A percentile compares a stretch with the other conserved stretches of the same genome.
Conservation (phyloP, 768 basidiomycete genomes). For the Gloeophyllum trabeum region DNA sequence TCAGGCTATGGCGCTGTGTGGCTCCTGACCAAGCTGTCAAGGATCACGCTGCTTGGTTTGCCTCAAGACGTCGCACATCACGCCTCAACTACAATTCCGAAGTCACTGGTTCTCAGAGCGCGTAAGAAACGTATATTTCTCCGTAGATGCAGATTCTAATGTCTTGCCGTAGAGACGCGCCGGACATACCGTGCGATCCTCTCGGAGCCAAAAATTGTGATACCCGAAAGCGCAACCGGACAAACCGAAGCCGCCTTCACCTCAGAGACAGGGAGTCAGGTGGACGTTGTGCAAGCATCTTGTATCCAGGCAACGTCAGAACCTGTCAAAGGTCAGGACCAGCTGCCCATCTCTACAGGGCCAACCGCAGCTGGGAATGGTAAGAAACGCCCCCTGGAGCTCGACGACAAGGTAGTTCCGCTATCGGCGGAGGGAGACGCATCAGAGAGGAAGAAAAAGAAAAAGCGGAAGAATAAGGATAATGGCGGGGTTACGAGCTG, state of each 20-base stretch:
- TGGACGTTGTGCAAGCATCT: neutral
- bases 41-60: constrained; percentile 56
- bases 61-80: constrained; percentile 59
- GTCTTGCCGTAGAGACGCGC: constrained; percentile 53
- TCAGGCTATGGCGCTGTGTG: neutral
- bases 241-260: neutral
- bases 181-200: constrained; percentile 72
- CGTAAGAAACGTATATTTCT: constrained; percentile 38
- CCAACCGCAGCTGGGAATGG: neutral
- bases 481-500: too few relatives aligned
- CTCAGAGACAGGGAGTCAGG: neutral
- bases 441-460: neutral
- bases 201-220: constrained; percentile 60
- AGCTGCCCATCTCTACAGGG: neutral
- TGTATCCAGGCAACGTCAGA: neutral
- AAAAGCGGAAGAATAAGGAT: neutral
- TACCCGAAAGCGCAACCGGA: constrained; percentile 23
- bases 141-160: too few relatives aligned
- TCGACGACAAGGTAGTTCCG: neutral
- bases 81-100: constrained; percentile 46
- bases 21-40: constrained; percentile 14
- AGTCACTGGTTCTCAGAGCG: constrained; percentile 60
- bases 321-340: neutral
- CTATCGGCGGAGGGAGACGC: neutral
- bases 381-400: neutral